Percentiles rank a stretch among this genome's conserved stretches.
These are phyloP conservation scores for Amanita pallidorosea DNA, from an alignment of 768 basidiomycete genomes.

Conservation along the genomic window DNA sequence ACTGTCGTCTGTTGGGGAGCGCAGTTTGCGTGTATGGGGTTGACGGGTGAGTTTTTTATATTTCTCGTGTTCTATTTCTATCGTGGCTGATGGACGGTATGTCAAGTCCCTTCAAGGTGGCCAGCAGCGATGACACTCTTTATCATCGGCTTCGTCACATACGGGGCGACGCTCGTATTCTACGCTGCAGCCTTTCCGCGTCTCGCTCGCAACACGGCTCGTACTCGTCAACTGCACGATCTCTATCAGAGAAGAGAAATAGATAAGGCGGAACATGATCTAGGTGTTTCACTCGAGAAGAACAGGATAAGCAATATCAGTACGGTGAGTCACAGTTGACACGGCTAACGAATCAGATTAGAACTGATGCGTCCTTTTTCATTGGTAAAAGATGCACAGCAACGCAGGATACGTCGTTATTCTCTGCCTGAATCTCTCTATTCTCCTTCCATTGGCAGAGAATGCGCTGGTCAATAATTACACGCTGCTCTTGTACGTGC, in stretches of 20 bases:
- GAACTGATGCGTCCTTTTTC: not conserved
- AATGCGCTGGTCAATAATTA: conserved; percentile 68
- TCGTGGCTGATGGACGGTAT: not conserved
- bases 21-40: conserved; percentile 66
- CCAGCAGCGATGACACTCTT: conserved; percentile 67
- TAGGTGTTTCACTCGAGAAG: conserved; percentile 72
- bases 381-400: conserved; percentile 46
- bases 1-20: conserved; percentile 75
- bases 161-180: conserved; percentile 75
- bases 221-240: conserved; percentile 41
- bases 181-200: conserved; percentile 73
- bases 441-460: conserved; percentile 50
- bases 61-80: not conserved
- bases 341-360: not conserved
- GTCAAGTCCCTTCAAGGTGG: conserved; percentile 57
- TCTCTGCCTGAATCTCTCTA: conserved; percentile 54
- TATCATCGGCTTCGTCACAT: conserved; percentile 70
- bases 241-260: conserved; percentile 53
- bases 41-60: conserved; percentile 41
- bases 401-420: conserved; percentile 67
- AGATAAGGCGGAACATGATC: conserved; percentile 51
- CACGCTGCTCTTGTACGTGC: conserved; percentile 51
- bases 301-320: conserved; percentile 80
- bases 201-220: conserved; percentile 67
- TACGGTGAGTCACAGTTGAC: conserved; percentile 37